Evolutionary conservation across 352 stramenopile genomes (phyloP).

Genomic region (Globisporangium emineosum): DNA sequence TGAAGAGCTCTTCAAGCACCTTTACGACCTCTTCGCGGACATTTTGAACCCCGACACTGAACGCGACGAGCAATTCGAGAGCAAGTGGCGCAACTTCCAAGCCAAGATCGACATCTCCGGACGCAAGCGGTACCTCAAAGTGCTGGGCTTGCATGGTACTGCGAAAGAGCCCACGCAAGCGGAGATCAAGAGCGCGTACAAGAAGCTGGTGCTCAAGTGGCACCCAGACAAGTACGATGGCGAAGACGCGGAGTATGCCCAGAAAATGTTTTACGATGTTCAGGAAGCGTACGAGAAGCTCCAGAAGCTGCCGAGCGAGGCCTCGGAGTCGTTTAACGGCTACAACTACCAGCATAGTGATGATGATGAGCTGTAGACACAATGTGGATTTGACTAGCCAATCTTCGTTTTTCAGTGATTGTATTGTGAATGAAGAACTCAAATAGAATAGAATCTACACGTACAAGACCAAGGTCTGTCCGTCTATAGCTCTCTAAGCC

Average conservation of each 20-base stretch:
- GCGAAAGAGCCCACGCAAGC: neutral
- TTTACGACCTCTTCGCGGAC: constrained; percentile 6
- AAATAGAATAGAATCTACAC: neutral
- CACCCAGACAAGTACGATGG: constrained; percentile 25
- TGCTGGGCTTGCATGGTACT: constrained; percentile 11
- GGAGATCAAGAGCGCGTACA: constrained; percentile 24
- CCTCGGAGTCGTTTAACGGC: neutral
- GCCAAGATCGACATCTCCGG: constrained; percentile 21
- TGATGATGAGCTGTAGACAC: constrained; percentile 1
- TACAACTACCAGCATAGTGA: neutral
- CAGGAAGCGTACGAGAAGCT: constrained; percentile 29
- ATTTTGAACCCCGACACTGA: neutral
- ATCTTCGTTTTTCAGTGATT: neutral
- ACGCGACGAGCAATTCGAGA: constrained; percentile 14
- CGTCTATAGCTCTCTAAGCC: neutral
- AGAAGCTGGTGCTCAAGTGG: constrained; percentile 22
- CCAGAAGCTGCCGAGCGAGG: neutral
- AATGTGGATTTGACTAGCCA: neutral
- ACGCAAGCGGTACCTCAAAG: constrained; percentile 15
- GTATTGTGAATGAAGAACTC: neutral
- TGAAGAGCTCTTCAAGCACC: constrained; percentile 6
- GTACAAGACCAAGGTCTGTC: neutral
- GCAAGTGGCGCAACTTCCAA: constrained; percentile 17
- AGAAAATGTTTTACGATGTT: constrained; percentile 22
- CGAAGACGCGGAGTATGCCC: constrained; percentile 15